Evolutionary conservation across 2,329 filamentous ascomycete species (phyloP).

Genomic region (Calonectria pseudoreteaudii): DNA sequence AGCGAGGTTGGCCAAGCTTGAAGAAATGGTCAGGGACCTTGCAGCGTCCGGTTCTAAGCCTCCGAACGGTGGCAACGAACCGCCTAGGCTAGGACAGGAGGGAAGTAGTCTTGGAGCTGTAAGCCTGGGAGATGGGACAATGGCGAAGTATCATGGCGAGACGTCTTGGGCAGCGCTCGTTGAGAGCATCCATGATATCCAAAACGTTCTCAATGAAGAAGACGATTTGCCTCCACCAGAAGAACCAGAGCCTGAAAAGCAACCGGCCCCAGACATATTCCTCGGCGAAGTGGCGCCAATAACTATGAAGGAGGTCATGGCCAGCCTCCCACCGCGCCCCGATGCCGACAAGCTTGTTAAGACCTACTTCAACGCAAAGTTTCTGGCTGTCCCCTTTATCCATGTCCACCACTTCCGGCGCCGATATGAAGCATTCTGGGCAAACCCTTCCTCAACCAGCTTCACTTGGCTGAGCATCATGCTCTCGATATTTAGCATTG

Average conservation of each 20-base stretch:
- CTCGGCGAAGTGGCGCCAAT: conserved; percentile 44
- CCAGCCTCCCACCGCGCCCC: conserved; percentile 49
- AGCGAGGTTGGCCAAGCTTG: conserved; percentile 53
- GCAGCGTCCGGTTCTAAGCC: conserved; percentile 36
- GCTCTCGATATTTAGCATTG: conserved; percentile 59
- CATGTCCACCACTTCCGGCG: conserved; percentile 60
- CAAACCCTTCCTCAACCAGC: conserved; percentile 50
- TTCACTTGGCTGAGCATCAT: conserved; percentile 64
- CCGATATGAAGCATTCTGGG: conserved; percentile 62
- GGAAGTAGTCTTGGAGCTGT: not conserved
- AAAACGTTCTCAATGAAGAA: conserved; percentile 47
- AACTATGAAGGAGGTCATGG: conserved; percentile 47
- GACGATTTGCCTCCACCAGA: conserved; percentile 28
- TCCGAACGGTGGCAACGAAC: conserved; percentile 22
- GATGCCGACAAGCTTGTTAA: conserved; percentile 52
- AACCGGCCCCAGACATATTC: conserved; percentile 47
- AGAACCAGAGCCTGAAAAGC: conserved; percentile 25
- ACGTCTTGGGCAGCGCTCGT: conserved; percentile 57
- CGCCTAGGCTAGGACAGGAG: conserved; percentile 37
- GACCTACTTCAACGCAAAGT: conserved; percentile 54
- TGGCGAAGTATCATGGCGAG: conserved; percentile 48
- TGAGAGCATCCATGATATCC: conserved; percentile 56
- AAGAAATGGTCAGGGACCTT: conserved; percentile 54
- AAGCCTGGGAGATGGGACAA: conserved; percentile 22
- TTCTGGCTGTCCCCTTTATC: conserved; percentile 52